These are phyloP conservation scores for Starmerella etchellsii DNA, from an alignment of 805 yeast species.

Conservation along the genomic window DNA sequence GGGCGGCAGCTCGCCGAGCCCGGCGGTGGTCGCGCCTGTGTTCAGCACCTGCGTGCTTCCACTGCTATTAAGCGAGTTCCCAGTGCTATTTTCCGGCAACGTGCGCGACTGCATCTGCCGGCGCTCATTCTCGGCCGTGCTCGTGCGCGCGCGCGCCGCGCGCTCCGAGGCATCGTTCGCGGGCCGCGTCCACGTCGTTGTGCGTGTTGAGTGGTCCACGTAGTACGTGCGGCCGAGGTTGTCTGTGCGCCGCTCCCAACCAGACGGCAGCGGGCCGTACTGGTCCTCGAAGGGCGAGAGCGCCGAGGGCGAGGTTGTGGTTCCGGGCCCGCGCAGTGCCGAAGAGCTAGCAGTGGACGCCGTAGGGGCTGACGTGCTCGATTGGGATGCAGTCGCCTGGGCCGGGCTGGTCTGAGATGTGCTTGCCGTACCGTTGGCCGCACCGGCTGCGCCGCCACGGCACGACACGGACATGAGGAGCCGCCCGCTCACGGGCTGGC, in stretches of 20 bases:
- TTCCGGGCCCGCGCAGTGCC: not conserved
- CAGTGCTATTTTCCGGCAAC: constrained; percentile 44
- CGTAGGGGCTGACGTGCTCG: not conserved
- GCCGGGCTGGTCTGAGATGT: not conserved
- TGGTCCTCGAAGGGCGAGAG: constrained; percentile 89
- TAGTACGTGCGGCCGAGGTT: constrained; percentile 94
- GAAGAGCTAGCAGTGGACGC: not conserved
- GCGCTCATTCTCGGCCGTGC: constrained; percentile 73
- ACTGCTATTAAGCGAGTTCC: not conserved
- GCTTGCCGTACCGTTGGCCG: not conserved
- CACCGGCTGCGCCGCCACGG: not conserved
- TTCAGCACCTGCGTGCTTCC: constrained; percentile 38
- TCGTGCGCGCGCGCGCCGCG: constrained; percentile 44
- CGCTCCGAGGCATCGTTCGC: constrained; percentile 62
- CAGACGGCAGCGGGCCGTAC: constrained; percentile 90
- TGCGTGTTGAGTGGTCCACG: constrained; percentile 94
- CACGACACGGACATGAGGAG: constrained; percentile 27
- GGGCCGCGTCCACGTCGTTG: constrained; percentile 99
- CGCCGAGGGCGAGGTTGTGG: constrained; percentile 1
- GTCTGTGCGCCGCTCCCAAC: constrained; percentile 98
- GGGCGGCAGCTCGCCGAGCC: constrained; percentile 90
- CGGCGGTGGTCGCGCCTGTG: constrained; percentile 83
- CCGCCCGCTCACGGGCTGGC: constrained; percentile 85
- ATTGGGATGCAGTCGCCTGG: not conserved
- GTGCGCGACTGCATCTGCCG: constrained; percentile 84